Evolutionary conservation across 441 rosid species (phyloP).

Genomic region (Omphalea diandra): DNA sequence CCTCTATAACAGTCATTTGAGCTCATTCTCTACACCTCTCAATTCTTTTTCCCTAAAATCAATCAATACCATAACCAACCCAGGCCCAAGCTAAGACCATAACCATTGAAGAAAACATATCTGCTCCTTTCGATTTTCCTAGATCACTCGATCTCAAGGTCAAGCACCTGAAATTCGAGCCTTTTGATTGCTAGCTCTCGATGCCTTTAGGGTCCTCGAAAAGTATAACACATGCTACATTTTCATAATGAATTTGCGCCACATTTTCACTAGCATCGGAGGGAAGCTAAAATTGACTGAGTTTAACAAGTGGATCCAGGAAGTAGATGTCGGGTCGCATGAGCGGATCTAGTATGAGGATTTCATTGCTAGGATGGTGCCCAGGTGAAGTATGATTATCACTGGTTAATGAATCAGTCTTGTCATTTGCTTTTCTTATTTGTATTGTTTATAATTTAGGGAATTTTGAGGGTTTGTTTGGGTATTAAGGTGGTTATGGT

Average conservation of each 20-base stretch:
- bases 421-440: no score
- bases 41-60: no score
- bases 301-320: slow-evolving; percentile 95
- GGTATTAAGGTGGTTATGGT: no score
- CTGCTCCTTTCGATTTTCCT: slow-evolving; percentile 65
- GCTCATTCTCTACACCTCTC: no score
- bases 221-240: slow-evolving; percentile 78
- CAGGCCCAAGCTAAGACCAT: slow-evolving; percentile 84
- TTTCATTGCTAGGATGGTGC: no score
- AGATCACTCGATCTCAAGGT: slow-evolving; percentile 87
- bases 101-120: slow-evolving; percentile 59
- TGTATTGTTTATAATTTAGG: no score
- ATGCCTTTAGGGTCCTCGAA: slow-evolving; percentile 87
- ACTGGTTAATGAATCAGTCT: no score
- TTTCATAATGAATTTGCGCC: slow-evolving; percentile 81
- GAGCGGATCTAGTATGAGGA: slow-evolving; percentile 82
- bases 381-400: slow-evolving; percentile 56
- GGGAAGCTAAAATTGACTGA: slow-evolving; percentile 80
- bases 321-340: slow-evolving; percentile 82
- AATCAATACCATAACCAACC: no score
- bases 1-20: no score
- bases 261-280: slow-evolving; percentile 80
- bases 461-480: no score
- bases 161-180: slow-evolving; percentile 83
- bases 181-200: slow-evolving; percentile 91